Evolutionary conservation across 2,329 filamentous ascomycete genomes (phyloP).

Genomic region (Hypoxylon sp.): DNA sequence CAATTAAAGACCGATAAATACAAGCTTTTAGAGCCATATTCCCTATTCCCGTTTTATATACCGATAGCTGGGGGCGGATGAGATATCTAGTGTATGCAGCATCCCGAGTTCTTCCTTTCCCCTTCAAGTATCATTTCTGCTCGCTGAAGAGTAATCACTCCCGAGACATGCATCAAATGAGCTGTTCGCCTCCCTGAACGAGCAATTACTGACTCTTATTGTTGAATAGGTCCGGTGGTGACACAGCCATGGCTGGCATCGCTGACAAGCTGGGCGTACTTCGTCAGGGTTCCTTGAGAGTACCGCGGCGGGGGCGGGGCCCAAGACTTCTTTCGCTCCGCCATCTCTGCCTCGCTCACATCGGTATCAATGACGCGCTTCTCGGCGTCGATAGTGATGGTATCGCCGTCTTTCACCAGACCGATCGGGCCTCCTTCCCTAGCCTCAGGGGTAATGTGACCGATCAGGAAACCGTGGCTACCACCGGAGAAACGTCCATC

Average conservation of each 20-base stretch:
- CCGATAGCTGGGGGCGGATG: no score
- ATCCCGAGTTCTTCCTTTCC: no score
- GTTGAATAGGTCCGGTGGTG: conserved; percentile 48
- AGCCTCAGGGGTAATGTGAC: conserved; percentile 87
- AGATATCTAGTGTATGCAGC: no score
- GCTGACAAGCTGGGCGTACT: conserved; percentile 70
- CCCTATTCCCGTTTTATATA: conserved; percentile 5
- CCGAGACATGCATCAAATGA: no score
- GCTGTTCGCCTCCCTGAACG: no score
- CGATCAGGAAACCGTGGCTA: conserved; percentile 86
- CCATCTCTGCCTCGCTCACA: conserved; percentile 71
- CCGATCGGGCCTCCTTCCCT: conserved; percentile 86
- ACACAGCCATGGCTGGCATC: conserved; percentile 68
- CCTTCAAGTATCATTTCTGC: no score
- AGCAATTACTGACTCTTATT: no score
- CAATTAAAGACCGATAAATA: conserved; percentile 28
- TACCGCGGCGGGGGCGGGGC: conserved; percentile 66
- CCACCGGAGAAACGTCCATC: conserved; percentile 83
- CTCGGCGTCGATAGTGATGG: conserved; percentile 83
- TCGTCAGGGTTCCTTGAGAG: conserved; percentile 71
- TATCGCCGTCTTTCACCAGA: conserved; percentile 81
- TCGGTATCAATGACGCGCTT: conserved; percentile 73
- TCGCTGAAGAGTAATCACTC: no score
- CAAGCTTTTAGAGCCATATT: conserved; percentile 10
- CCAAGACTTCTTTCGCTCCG: conserved; percentile 66